phyloP scores from a whole-genome alignment of 192 early-diverging fungal genomes.

The Tieghemiomyces parasiticus region DNA sequence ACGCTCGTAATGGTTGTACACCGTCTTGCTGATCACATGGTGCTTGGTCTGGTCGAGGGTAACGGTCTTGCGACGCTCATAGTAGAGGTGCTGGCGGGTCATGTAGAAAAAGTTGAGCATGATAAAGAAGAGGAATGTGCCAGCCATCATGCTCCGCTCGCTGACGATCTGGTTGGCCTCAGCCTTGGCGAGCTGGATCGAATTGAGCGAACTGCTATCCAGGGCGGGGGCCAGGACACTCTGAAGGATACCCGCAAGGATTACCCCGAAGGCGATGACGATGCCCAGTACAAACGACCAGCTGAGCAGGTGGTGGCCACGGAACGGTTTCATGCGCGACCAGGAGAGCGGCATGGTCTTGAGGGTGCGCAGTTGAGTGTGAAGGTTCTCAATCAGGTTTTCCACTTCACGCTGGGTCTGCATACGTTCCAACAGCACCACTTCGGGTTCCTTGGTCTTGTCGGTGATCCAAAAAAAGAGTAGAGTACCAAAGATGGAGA shows the following conservation, averaged over 20 bases:
- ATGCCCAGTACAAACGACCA: constrained; percentile 27
- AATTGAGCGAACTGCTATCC: not conserved
- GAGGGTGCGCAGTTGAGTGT: constrained; percentile 31
- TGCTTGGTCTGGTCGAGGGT: constrained; percentile 24
- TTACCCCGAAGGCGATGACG: constrained; percentile 16
- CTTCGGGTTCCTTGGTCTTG: constrained; percentile 30
- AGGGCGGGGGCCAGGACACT: not conserved
- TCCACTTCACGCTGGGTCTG: constrained; percentile 40
- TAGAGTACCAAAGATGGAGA: constrained; percentile 27
- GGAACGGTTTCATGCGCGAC: constrained; percentile 29
- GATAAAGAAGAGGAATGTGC: constrained; percentile 22
- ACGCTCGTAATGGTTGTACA: constrained; percentile 22
- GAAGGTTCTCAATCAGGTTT: constrained; percentile 37
- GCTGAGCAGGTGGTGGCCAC: constrained; percentile 28
- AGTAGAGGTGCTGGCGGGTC: constrained; percentile 34
- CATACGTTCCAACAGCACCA: constrained; percentile 35
- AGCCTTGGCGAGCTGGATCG: not conserved
- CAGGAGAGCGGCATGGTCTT: constrained; percentile 30
- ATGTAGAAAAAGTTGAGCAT: constrained; percentile 31
- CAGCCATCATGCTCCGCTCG: constrained; percentile 22
- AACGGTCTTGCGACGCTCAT: constrained; percentile 25
- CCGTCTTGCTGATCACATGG: constrained; percentile 27
- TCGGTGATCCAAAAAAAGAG: constrained; percentile 36
- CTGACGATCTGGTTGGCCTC: constrained; percentile 8
- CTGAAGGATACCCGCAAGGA: constrained; percentile 18